These are phyloP conservation scores for Pseudogymnoascus sp. DNA, from an alignment of 2,329 filamentous ascomycete genomes.

Conservation along the genomic window DNA sequence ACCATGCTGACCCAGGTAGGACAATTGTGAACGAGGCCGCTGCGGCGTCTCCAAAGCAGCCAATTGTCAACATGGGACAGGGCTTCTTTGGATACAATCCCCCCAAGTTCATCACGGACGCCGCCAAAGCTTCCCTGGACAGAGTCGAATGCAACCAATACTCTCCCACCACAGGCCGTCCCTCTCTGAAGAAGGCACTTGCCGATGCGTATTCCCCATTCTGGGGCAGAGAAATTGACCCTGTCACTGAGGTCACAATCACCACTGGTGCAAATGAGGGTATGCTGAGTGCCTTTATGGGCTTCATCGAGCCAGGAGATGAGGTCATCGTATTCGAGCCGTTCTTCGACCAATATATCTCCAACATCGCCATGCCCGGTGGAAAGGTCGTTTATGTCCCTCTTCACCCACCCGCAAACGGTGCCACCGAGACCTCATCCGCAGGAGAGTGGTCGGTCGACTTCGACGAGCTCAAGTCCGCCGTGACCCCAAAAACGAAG, in stretches of 20 bases:
- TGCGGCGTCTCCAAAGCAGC: slow-evolving; percentile 52
- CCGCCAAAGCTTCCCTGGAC: slow-evolving; percentile 82
- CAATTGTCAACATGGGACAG: slow-evolving; percentile 58
- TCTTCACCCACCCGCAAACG: slow-evolving; percentile 78
- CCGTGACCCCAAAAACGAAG: slow-evolving; percentile 79
- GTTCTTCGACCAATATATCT: slow-evolving; percentile 98
- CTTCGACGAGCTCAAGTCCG: slow-evolving; percentile 69
- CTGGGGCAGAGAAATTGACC: slow-evolving; percentile 74
- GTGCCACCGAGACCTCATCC: slow-evolving; percentile 69
- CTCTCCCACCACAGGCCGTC: slow-evolving; percentile 87
- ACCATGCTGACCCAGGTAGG: slow-evolving; percentile 31
- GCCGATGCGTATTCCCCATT: slow-evolving; percentile 85
- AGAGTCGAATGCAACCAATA: slow-evolving; percentile 98
- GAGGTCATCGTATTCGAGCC: slow-evolving; percentile 98
- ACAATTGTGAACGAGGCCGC: slow-evolving; percentile 60
- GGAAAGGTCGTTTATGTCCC: slow-evolving; percentile 93
- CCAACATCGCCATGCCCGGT: slow-evolving; percentile 97
- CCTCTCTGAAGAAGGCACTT: slow-evolving; percentile 84
- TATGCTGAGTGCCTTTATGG: slow-evolving; percentile 85
- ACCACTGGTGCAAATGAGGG: slow-evolving; percentile 86
- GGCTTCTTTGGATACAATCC: slow-evolving; percentile 91
- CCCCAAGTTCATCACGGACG: slow-evolving; percentile 80
- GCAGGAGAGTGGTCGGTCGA: slow-evolving; percentile 85
- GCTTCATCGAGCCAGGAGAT: slow-evolving; percentile 85
- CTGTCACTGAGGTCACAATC: slow-evolving; percentile 88